Evolutionary conservation across 164 flowering plant genomes (phyloP).

Genomic region (Piper longum): DNA sequence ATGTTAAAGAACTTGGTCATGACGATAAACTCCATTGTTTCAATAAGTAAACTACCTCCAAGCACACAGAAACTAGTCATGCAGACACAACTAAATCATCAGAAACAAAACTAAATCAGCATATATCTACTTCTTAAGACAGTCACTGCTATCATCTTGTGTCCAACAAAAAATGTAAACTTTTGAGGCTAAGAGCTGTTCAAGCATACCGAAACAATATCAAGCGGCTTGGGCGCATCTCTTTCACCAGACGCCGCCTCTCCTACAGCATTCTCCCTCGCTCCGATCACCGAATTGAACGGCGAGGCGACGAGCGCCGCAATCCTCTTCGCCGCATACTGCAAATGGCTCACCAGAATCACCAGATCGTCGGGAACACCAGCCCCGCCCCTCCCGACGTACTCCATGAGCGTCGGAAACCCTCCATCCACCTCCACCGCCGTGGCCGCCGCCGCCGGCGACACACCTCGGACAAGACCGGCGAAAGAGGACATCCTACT

Average conservation of each 20-base stretch:
- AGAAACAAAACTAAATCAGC: too few relatives aligned
- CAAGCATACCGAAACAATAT: slow-evolving; percentile 50
- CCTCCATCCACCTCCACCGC: slow-evolving; percentile 11
- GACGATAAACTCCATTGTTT: too few relatives aligned
- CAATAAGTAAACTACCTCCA: too few relatives aligned
- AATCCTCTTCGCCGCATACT: slow-evolving; percentile 82
- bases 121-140: too few relatives aligned
- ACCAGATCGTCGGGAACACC: slow-evolving; percentile 70
- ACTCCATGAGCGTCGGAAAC: slow-evolving; percentile 47
- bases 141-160: too few relatives aligned
- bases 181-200: too few relatives aligned
- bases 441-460: neutral
- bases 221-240: slow-evolving; percentile 87
- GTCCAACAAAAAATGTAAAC: too few relatives aligned
- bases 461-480: neutral
- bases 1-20: too few relatives aligned
- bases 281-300: slow-evolving; percentile 40
- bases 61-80: too few relatives aligned
- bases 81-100: too few relatives aligned
- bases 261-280: slow-evolving; percentile 10
- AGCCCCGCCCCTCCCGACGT: slow-evolving; percentile 45
- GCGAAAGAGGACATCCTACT: slow-evolving; percentile 23
- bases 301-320: slow-evolving; percentile 90
- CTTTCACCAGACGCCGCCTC: slow-evolving; percentile 23
- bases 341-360: slow-evolving; percentile 52